Evolutionary conservation across 2,329 filamentous ascomycete species (phyloP), one percentile per base, ranked within the genome.

Genomic region (Dothideomycetes sp.): DNA sequence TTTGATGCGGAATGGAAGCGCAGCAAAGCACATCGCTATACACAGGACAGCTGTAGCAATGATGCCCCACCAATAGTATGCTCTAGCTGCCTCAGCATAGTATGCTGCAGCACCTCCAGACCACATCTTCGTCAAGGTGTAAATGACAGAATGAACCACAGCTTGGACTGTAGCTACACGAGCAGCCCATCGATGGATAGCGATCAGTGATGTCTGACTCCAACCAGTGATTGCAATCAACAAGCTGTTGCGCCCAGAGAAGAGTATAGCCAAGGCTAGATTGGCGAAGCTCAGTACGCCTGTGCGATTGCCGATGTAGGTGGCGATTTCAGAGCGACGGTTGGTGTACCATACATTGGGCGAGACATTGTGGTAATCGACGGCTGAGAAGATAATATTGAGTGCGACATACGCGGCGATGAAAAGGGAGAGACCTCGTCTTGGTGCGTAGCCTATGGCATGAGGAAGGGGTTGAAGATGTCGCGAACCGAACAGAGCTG

Each of bases 161-260:
- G 63, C 66, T 33, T 76, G 61, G 0, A 72, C 31, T 1, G 62
- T 61, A 18, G 58, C 63, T 6, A 74, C 55, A 16, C 61, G 53
- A 1, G 68, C 70, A 1, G 69, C 53, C 67, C 67, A 73, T 9
- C 69, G 60, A 45, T 75, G 70, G 0, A 73, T 54, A 0, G 73
- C 50, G 3, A 73, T 45, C 38, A 60, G 73, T 0, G 71, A 73
- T 0, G 62, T 61, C 45, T 70, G 64, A 0, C 58, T 64, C 68
- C 69, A 73, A 47, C 68, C 61, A 3, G 70, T 71, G 1, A 70
- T 28, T 54, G 62, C 67, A 0, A 73, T 58, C 0, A 71, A 57
- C 3, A 72, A 16, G 39, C 68, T 72, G 47, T 74, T 73, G 1
- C 70, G 55, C 0, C 62, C 56, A 0, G 64, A 58, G 39, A 65